Evolutionary conservation across 345 rosid genomes (phyloP).

Genomic region (Noccaea caerulescens): DNA sequence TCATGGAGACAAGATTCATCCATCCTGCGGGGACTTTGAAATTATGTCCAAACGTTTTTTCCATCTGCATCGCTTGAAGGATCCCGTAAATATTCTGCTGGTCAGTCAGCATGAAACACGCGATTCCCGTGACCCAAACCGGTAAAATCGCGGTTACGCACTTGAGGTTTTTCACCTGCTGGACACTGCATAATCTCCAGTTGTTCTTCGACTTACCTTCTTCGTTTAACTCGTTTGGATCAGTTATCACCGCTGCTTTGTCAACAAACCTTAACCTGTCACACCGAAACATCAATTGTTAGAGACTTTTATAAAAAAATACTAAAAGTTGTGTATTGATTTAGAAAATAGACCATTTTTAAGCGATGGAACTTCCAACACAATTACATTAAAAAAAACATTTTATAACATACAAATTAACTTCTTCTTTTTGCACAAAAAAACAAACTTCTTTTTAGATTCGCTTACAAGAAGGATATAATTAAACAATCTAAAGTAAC

Average conservation of each 20-base stretch:
- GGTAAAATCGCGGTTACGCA: conserved; percentile 56
- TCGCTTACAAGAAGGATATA: not conserved
- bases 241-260: conserved; percentile 56
- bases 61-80: conserved; percentile 62
- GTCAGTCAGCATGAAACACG: conserved; percentile 64
- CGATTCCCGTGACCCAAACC: conserved; percentile 66
- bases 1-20: conserved; percentile 66
- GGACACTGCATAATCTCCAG: conserved; percentile 68
- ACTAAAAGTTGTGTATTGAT: not conserved
- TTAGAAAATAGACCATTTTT: no score
- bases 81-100: conserved; percentile 68
- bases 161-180: conserved; percentile 67
- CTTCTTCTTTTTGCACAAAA: no score
- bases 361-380: no score
- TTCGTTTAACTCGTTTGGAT: conserved; percentile 54
- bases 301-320: conserved; percentile 33
- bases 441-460: not conserved
- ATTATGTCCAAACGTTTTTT: conserved; percentile 44
- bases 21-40: conserved; percentile 68
- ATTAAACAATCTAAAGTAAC: not conserved
- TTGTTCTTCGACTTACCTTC: conserved; percentile 49
- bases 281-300: conserved; percentile 4
- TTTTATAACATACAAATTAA: no score
- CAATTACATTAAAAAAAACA: no score
- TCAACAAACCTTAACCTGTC: conserved; percentile 56